These are phyloP conservation scores for Solanum chiquidenum DNA, from an alignment of 257 asterid genomes.

Conservation along the genomic window DNA sequence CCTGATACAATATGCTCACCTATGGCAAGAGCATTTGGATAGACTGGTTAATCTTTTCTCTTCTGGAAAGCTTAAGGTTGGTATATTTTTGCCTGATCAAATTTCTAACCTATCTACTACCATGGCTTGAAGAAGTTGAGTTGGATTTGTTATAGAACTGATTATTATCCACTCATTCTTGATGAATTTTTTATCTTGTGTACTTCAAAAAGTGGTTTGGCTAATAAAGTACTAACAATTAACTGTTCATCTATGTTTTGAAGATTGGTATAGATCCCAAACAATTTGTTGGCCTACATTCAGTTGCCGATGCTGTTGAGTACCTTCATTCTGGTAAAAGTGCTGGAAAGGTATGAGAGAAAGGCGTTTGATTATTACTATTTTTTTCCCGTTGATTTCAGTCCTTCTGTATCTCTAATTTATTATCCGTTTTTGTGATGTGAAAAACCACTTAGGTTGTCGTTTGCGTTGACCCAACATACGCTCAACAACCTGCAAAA, in stretches of 20 bases:
- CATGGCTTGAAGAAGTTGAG: neutral
- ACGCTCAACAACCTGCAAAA: constrained; percentile 37
- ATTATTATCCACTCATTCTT: neutral
- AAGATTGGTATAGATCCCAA: constrained; percentile 78
- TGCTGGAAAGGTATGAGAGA: constrained; percentile 71
- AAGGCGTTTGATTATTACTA: neutral
- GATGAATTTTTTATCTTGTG: neutral
- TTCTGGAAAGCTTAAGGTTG: constrained; percentile 74
- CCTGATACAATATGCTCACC: constrained; percentile 67
- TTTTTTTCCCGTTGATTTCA: too few species aligned
- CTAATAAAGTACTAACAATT: neutral
- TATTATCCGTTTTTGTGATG: neutral
- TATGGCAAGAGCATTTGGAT: constrained; percentile 85
- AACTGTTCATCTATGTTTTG: neutral
- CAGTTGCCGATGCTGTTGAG: constrained; percentile 86
- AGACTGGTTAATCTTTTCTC: constrained; percentile 55
- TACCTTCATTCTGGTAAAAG: constrained; percentile 92
- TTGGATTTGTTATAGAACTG: neutral
- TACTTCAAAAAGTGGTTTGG: neutral
- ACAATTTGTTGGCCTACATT: constrained; percentile 52
- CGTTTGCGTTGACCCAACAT: constrained; percentile 74
- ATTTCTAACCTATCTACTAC: neutral
- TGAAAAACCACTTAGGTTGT: constrained; percentile 44
- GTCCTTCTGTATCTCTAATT: neutral
- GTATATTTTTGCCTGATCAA: neutral